phyloP scores from a whole-genome alignment of 768 basidiomycete genomes.

The Leucosporidium scottii region DNA sequence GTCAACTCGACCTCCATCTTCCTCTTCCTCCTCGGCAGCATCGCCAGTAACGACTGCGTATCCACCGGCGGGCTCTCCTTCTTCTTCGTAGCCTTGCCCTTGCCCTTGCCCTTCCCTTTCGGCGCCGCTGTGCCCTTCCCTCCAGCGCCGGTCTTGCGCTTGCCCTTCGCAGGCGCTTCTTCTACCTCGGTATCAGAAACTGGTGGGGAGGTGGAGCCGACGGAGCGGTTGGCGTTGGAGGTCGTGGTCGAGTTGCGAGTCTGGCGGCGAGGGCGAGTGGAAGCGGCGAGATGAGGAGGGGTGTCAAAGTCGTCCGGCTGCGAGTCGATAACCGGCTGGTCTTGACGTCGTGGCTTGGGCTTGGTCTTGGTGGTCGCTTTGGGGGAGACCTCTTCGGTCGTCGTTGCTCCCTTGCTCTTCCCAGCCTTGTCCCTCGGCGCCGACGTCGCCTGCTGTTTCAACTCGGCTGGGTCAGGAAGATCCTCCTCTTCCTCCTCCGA shows the following conservation, averaged over 20 bases:
- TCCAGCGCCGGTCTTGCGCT: background rate
- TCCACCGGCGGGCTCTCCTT: background rate
- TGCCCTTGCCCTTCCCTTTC: background rate
- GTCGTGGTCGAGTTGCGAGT: no score
- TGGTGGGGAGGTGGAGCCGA: no score
- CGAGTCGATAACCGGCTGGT: background rate
- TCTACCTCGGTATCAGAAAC: background rate
- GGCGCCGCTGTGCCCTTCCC: background rate
- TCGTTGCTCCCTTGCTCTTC: no score
- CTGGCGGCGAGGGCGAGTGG: no score
- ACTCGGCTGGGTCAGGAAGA: no score
- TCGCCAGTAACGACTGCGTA: background rate
- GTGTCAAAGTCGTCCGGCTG: background rate
- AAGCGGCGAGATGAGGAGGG: no score
- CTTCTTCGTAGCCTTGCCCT: background rate
- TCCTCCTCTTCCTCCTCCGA: no score
- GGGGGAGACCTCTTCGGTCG: no score
- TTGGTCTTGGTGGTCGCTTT: no score
- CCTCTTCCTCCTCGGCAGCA: slow-evolving; percentile 1
- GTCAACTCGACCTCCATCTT: background rate
- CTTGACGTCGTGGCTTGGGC: background rate
- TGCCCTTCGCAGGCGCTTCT: background rate
- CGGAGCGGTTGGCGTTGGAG: no score
- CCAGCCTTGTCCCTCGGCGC: no score
- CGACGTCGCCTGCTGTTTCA: no score